Evolutionary conservation across 257 asterid genomes (phyloP), one percentile per base, ranked within the genome.

Genomic region (Nemophila menziesii): DNA sequence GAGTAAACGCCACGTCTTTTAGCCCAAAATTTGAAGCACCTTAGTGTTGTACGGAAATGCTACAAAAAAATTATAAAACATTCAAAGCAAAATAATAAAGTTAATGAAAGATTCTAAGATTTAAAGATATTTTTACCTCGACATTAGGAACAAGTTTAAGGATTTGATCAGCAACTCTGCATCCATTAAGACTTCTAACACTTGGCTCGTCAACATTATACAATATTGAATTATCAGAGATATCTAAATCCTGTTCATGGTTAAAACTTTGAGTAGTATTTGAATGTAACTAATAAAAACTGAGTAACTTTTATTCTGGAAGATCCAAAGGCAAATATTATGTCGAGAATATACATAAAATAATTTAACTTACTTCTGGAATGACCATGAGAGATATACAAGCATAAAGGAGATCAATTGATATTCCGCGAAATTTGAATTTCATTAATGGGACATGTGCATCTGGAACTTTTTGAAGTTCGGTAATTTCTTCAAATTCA

Each of bases 121-220:
- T 16, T 8, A 39, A 4, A 11, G n/a, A 20, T 40, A 40, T 40
- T n/a, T 17, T 16, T 40, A 84, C 97, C 93, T 84, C 75, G 49
- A 80, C 58, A 41, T 81, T 67, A 36, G 98, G 98, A 55, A 89
- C 93, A 56, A 74, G 92, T 68, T 80, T 84, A 24, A 89, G 77
- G 49, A 84, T 84, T 72, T 84, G 90, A 76, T 85, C 96, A 4
- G 98, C 96, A 8, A 89, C 96, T 26, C 98, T 72, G 48, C 94
- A 84, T 18, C 98, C 96, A 67, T 84, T 85, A 46, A 89, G 98
- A 69, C 96, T 84, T 54, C 98, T 71, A 3, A 64, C 98, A 20
- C 94, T 89, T 46, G 82, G 82, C 52, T 84, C 98, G 23, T 89
- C 95, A 22, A 84, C 81, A 66, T 89, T 71, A 45, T 73, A 58